Evolutionary conservation across 306 rosid genomes (phyloP).

Genomic region (Spatholobus suberectus): DNA sequence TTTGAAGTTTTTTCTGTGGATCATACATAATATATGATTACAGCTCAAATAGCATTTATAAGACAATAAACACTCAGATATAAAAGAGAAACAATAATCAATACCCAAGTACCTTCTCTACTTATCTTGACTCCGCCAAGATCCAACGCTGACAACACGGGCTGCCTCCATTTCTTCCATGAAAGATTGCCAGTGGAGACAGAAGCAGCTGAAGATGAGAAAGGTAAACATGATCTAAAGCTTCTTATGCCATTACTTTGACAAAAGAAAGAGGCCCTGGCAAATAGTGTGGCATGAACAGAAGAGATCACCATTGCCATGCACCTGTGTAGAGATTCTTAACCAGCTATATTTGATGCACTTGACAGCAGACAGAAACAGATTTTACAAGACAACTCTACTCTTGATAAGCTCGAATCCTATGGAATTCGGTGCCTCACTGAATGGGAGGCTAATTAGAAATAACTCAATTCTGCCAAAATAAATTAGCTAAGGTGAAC

Average conservation of each 20-base stretch:
- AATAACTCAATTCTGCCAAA: slow-evolving; percentile 20
- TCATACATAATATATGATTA: neutral
- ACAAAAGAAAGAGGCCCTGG: slow-evolving; percentile 50
- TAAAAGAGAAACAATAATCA: neutral
- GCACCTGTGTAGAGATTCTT: neutral
- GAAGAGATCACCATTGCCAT: slow-evolving; percentile 55
- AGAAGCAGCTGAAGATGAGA: slow-evolving; percentile 59
- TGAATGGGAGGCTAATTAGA: neutral
- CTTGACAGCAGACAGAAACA: neutral
- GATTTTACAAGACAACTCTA: neutral
- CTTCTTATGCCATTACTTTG: slow-evolving; percentile 49
- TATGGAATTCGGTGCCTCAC: neutral
- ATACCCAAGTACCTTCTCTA: slow-evolving; percentile 62
- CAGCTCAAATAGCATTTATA: slow-evolving; percentile 21
- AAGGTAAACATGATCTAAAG: slow-evolving; percentile 53
- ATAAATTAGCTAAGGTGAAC: neutral
- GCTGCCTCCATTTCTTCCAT: slow-evolving; percentile 74
- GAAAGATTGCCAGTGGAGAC: slow-evolving; percentile 50
- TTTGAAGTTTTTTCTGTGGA: neutral
- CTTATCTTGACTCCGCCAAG: slow-evolving; percentile 80
- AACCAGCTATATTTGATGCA: slow-evolving; percentile 4
- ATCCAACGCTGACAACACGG: slow-evolving; percentile 63
- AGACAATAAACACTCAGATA: neutral
- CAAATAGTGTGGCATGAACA: slow-evolving; percentile 53
- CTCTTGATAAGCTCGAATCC: slow-evolving; percentile 31